Conservation (phyloP, 257 asterid species). For the Przewalskia tangutica region DNA sequence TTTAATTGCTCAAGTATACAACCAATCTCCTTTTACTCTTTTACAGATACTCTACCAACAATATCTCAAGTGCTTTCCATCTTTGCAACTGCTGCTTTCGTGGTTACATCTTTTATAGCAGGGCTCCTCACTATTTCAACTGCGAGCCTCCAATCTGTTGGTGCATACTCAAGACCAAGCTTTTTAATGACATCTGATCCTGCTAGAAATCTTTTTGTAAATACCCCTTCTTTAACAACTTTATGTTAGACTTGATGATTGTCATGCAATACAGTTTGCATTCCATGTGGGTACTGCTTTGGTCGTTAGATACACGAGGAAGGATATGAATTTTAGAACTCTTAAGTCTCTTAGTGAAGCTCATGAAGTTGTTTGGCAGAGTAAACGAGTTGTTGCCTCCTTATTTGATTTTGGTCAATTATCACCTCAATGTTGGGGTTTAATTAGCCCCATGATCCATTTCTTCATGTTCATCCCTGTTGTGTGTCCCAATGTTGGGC, state of each 20-base stretch:
- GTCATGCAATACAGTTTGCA: background rate
- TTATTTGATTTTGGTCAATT: background rate
- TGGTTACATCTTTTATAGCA: constrained; percentile 50
- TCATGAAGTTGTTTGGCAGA: background rate
- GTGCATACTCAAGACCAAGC: constrained; percentile 53
- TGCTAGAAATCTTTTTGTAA: constrained; percentile 72
- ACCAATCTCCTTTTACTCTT: background rate
- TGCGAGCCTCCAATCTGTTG: constrained; percentile 59
- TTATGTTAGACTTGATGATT: background rate
- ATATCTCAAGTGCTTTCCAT: constrained; percentile 55
- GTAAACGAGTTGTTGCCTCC: background rate
- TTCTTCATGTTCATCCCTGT: background rate
- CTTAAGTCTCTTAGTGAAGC: background rate
- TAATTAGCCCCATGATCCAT: background rate
- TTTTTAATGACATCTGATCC: constrained; percentile 51
- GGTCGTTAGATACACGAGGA: background rate
- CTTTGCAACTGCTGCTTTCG: constrained; percentile 60
- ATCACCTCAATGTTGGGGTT: background rate
- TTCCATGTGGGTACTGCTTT: background rate
- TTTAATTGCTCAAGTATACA: background rate
- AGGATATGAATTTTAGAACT: background rate
- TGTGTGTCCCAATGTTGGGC: background rate
- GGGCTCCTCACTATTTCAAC: constrained; percentile 76
- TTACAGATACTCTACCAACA: constrained; percentile 62
- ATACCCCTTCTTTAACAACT: constrained; percentile 14